phyloP scores from a whole-genome alignment of 495 filamentous ascomycete species.

The Annulohypoxylon nitens region DNA sequence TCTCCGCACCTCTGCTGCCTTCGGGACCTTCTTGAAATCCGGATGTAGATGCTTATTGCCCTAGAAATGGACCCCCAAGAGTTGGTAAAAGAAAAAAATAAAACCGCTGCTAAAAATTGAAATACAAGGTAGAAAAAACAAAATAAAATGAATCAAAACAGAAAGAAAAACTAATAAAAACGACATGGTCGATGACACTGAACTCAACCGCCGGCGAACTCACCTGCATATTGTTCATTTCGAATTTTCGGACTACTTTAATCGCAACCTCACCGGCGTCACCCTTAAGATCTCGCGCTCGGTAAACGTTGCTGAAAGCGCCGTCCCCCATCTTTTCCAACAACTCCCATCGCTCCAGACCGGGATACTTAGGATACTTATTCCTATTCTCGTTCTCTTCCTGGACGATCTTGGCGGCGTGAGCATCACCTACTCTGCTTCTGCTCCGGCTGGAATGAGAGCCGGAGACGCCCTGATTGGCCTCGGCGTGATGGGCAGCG shows the following conservation, averaged over 20 bases:
- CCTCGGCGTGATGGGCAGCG: slow-evolving; percentile 65
- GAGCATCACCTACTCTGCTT: slow-evolving; percentile 69
- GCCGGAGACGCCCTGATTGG: slow-evolving; percentile 49
- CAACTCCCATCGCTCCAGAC: slow-evolving; percentile 89
- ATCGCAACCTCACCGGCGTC: slow-evolving; percentile 88
- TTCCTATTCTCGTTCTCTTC: slow-evolving; percentile 88
- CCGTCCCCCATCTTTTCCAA: slow-evolving; percentile 99
- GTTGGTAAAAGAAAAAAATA: slow-evolving; percentile 57
- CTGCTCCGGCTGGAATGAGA: slow-evolving; percentile 51
- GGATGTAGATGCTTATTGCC: slow-evolving; percentile 89
- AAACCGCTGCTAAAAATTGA: slow-evolving; percentile 45
- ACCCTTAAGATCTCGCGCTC: slow-evolving; percentile 78
- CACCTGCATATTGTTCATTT: slow-evolving; percentile 99
- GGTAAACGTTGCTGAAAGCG: slow-evolving; percentile 98
- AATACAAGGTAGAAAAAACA: slow-evolving; percentile 43
- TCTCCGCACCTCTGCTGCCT: slow-evolving; percentile 96
- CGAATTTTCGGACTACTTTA: slow-evolving; percentile 98
- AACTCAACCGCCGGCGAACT: slow-evolving; percentile 59
- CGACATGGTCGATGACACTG: slow-evolving; percentile 40
- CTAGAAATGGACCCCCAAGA: slow-evolving; percentile 65
- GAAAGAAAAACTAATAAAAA: slow-evolving; percentile 48
- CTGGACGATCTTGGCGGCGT: slow-evolving; percentile 85
- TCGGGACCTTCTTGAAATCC: slow-evolving; percentile 92
- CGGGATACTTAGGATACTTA: slow-evolving; percentile 91
- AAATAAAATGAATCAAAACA: slow-evolving; percentile 49